These are phyloP conservation scores for Coniella lustricola DNA, from an alignment of 2,329 filamentous ascomycete species.

Conservation along the genomic window DNA sequence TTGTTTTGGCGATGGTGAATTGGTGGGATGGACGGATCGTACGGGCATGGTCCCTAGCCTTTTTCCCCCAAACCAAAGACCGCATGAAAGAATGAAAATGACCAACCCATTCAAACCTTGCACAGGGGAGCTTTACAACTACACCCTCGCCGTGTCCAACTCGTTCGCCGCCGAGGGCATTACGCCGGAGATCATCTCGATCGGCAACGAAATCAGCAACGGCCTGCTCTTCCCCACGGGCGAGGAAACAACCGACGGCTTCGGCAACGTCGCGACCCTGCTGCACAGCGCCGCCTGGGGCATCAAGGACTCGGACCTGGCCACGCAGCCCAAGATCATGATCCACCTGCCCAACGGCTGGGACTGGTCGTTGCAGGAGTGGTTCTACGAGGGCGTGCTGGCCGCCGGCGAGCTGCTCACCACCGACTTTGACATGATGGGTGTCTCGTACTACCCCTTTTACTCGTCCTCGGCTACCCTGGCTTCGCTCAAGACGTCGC, in stretches of 20 bases:
- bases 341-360: slow-evolving; percentile 72
- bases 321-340: slow-evolving; percentile 59
- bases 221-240: slow-evolving; percentile 64
- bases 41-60: too few species aligned
- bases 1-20: too few species aligned
- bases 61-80: too few species aligned
- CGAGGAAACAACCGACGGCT: slow-evolving; percentile 33
- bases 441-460: slow-evolving; percentile 68
- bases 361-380: slow-evolving; percentile 59
- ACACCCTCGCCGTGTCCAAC: slow-evolving; percentile 57
- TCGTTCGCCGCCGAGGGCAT: slow-evolving; percentile 50
- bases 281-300: slow-evolving; percentile 58
- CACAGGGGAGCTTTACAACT: slow-evolving; percentile 49
- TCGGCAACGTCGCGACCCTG: slow-evolving; percentile 54
- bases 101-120: too few species aligned
- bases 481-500: slow-evolving; percentile 43
- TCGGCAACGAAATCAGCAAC: slow-evolving; percentile 66
- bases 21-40: too few species aligned
- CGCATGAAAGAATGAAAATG: too few species aligned
- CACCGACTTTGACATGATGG: slow-evolving; percentile 63
- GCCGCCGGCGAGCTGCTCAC: slow-evolving; percentile 39
- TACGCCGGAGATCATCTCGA: slow-evolving; percentile 54
- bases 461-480: slow-evolving; percentile 56
- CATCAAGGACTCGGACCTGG: slow-evolving; percentile 55
- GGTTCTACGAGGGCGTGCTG: slow-evolving; percentile 50